Conservation (phyloP, 2,329 filamentous ascomycete genomes). For the Acrocalymma vagum region DNA sequence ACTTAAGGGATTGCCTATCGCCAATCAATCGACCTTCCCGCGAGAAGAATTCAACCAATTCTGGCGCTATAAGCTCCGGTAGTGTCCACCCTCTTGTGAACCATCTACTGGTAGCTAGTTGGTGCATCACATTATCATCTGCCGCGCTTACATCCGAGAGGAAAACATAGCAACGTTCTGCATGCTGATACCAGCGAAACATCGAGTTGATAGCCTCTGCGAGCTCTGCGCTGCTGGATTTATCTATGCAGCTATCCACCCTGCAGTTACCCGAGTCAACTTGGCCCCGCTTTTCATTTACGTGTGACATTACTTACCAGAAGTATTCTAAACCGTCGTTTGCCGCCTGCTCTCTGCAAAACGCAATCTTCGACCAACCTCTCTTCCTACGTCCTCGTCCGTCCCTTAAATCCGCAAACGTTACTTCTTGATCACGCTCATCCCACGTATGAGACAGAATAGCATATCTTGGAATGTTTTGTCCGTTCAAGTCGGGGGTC, state of each 20-base stretch:
- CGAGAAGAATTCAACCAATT: constrained; percentile 24
- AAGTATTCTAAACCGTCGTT: constrained; percentile 2
- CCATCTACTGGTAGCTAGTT: constrained; percentile 25
- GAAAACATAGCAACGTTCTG: too few relatives aligned
- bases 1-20: constrained; percentile 18
- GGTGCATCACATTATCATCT: too few relatives aligned
- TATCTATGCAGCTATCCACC: too few relatives aligned
- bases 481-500: neutral
- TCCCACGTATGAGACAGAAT: constrained; percentile 18
- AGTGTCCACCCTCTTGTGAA: constrained; percentile 23
- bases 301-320: too few relatives aligned
- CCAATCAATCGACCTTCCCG: constrained; percentile 13
- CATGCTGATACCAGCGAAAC: too few relatives aligned
- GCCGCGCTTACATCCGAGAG: too few relatives aligned
- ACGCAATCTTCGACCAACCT: constrained; percentile 1
- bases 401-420: neutral
- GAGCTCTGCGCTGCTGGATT: too few relatives aligned
- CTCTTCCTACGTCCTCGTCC: neutral
- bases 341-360: constrained; percentile 4
- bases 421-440: neutral
- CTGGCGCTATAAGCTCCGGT: constrained; percentile 15
- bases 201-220: too few relatives aligned
- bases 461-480: constrained; percentile 13
- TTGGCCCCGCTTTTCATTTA: too few relatives aligned
- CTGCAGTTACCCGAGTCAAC: too few relatives aligned